A percentile compares a stretch with the other conserved stretches of the same genome.
Evolutionary conservation across 2,329 filamentous ascomycete species (phyloP).

Genomic region (Mycosphaerella arachidis): DNA sequence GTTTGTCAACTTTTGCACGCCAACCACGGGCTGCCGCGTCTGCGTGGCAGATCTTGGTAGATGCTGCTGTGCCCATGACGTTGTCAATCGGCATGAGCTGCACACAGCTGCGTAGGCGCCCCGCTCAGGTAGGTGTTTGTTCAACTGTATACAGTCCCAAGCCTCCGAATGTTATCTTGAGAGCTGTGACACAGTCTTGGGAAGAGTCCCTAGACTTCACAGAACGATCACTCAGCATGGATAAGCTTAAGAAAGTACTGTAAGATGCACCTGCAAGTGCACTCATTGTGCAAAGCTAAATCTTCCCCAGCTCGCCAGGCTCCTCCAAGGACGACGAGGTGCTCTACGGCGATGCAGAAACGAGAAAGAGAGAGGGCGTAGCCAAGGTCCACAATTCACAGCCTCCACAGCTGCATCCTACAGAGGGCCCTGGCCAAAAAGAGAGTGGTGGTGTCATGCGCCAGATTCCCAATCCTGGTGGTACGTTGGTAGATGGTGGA

Average conservation of each 20-base stretch:
- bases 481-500: background rate
- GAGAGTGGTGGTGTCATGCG: slow-evolving; percentile 10
- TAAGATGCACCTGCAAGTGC: slow-evolving; percentile 22
- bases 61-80: background rate
- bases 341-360: slow-evolving; percentile 30
- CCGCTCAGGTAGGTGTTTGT: background rate
- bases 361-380: slow-evolving; percentile 3
- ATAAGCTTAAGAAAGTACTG: slow-evolving; percentile 45
- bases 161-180: background rate
- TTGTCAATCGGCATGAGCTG: background rate
- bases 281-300: slow-evolving; percentile 2
- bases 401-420: slow-evolving; percentile 7
- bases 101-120: background rate
- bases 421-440: slow-evolving; percentile 6
- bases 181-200: background rate
- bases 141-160: background rate
- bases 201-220: too few relatives aligned
- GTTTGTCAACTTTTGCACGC: background rate
- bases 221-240: slow-evolving; percentile 30
- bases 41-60: slow-evolving; percentile 2
- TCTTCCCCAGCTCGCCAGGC: slow-evolving; percentile 24
- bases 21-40: background rate
- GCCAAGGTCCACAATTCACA: slow-evolving; percentile 3
- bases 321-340: slow-evolving; percentile 35
- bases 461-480: slow-evolving; percentile 19